These are phyloP conservation scores for Fusarium sambucinum DNA, from an alignment of 2,329 filamentous ascomycete genomes.

Conservation along the genomic window DNA sequence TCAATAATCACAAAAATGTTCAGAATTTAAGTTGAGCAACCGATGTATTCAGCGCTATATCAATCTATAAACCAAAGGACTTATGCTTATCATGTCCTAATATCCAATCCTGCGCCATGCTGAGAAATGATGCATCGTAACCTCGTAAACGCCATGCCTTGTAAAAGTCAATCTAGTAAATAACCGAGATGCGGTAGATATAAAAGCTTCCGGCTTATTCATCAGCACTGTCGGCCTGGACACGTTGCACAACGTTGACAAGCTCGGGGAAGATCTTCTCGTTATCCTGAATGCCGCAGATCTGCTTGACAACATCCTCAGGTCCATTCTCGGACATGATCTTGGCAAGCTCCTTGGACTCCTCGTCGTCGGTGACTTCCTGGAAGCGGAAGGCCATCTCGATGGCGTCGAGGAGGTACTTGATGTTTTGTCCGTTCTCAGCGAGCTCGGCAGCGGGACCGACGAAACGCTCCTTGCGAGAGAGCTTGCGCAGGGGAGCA, in stretches of 20 bases:
- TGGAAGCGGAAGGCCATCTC: slow-evolving; percentile 97
- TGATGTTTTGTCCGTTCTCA: slow-evolving; percentile 79
- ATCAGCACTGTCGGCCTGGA: slow-evolving; percentile 73
- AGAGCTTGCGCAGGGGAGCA: slow-evolving; percentile 92
- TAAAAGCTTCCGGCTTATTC: slow-evolving; percentile 54
- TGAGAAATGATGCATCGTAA: slow-evolving; percentile 40
- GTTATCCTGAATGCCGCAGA: slow-evolving; percentile 81
- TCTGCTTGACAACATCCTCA: slow-evolving; percentile 80
- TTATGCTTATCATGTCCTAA: slow-evolving; percentile 13
- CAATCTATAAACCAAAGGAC: slow-evolving; percentile 39
- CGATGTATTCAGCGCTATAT: slow-evolving; percentile 34
- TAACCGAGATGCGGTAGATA: background rate
- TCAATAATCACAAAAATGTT: background rate
- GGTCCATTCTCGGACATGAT: slow-evolving; percentile 82
- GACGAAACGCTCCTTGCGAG: slow-evolving; percentile 95
- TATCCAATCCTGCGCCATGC: slow-evolving; percentile 46
- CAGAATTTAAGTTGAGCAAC: slow-evolving; percentile 11
- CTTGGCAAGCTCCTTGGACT: slow-evolving; percentile 86
- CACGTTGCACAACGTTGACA: slow-evolving; percentile 82
- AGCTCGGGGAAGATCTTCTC: slow-evolving; percentile 85
- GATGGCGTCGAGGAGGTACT: slow-evolving; percentile 81
- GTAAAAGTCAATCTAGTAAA: background rate
- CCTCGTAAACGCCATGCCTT: slow-evolving; percentile 45
- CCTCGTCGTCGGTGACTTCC: slow-evolving; percentile 90
- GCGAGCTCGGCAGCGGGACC: slow-evolving; percentile 91